Conservation (phyloP, 192 early-diverging fungal species). For the Entomortierella parvispora region DNA sequence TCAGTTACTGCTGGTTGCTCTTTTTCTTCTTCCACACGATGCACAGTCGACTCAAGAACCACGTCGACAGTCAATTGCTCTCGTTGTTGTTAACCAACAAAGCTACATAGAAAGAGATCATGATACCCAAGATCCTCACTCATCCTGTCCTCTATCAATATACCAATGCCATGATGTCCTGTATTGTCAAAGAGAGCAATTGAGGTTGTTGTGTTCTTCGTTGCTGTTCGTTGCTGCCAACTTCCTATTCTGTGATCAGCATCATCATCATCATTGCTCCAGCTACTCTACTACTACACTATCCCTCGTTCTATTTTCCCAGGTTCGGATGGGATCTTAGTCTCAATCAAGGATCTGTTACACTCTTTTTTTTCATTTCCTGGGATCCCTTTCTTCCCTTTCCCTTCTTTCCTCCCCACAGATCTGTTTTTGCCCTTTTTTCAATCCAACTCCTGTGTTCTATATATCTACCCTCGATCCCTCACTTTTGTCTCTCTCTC, state of each 20-base stretch:
- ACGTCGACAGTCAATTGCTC: too few species aligned
- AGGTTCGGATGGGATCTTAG: slow-evolving; percentile 10
- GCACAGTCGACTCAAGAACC: too few species aligned
- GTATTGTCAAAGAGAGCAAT: too few species aligned
- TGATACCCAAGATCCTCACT: too few species aligned
- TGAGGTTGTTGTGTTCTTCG: too few species aligned
- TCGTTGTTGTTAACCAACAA: too few species aligned
- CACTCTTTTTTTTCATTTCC: not conserved
- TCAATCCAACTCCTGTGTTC: not conserved
- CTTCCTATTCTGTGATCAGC: not conserved
- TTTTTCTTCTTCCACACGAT: too few species aligned
- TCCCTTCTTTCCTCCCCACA: not conserved
- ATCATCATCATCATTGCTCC: not conserved
- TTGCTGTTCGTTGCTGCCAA: not conserved
- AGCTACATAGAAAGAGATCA: too few species aligned
- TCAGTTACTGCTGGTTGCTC: too few species aligned
- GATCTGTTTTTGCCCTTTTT: not conserved
- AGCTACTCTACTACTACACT: too few species aligned
- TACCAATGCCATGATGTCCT: too few species aligned
- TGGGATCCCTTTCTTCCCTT: not conserved
- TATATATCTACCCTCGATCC: not conserved
- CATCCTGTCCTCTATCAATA: too few species aligned
- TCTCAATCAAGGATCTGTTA: not conserved
- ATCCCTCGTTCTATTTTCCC: not conserved
- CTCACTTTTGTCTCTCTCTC: not conserved